phyloP scores from a whole-genome alignment of 305 asterid genomes.

The Coffea humblotiana region DNA sequence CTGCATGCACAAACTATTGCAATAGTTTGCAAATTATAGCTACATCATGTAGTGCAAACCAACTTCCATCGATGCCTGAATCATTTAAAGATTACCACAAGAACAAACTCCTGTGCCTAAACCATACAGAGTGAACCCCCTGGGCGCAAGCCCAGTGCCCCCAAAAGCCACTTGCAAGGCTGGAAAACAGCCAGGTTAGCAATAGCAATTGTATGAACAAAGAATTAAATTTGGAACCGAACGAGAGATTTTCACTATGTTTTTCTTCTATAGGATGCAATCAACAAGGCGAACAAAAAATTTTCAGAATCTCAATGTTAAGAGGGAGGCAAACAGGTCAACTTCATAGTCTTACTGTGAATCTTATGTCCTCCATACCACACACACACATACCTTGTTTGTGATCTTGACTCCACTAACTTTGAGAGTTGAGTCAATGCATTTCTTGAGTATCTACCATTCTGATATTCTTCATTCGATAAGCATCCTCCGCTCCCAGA shows the following conservation, averaged over 20 bases:
- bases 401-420: slow-evolving; percentile 53
- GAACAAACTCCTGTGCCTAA: background rate
- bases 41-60: background rate
- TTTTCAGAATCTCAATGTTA: background rate
- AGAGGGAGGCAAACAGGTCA: background rate
- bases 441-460: slow-evolving; percentile 52
- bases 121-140: background rate
- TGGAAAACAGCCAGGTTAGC: background rate
- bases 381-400: slow-evolving; percentile 46
- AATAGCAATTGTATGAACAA: background rate
- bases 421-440: slow-evolving; percentile 52
- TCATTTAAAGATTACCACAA: background rate
- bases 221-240: background rate
- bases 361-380: background rate
- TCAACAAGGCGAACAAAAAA: background rate
- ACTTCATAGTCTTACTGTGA: background rate
- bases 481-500: slow-evolving; percentile 34
- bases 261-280: background rate
- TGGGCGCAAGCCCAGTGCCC: background rate
- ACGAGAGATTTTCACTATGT: background rate
- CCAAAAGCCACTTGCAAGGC: background rate
- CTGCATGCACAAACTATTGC: background rate
- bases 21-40: background rate
- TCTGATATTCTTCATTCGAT: slow-evolving; percentile 50
- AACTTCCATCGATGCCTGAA: background rate